Evolutionary conservation across 768 basidiomycete genomes (phyloP), one percentile per base, ranked within the genome.

Genomic region (Megacollybia marginata): DNA sequence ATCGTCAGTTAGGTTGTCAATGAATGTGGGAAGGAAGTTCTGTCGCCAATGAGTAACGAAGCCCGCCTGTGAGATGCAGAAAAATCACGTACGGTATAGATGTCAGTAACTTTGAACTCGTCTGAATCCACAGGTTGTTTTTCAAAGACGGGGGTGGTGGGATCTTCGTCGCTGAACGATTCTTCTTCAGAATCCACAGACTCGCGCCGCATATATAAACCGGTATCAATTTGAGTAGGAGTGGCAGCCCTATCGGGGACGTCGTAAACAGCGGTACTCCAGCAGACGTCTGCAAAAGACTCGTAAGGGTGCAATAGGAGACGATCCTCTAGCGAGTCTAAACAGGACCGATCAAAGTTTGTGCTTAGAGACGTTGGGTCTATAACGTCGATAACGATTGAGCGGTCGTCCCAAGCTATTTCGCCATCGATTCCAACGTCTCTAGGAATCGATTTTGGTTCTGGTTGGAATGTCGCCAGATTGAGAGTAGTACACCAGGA

Each of bases 281-380:
- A 74, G 52, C 73, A 74, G 1, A 70, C 48, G 45, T 73, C 73
- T 4, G 70, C 68, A 54, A 72, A 74, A 20, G 71, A 63, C 20
- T 70, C 69, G 2, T 63, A 57, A 9, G 73, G 73, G 0, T 65
- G 63, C 31, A 66, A 56, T 10, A 74, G 65, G 0, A 74, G 67
- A 52, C 71, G 66, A 18, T 72, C 62, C 56, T 74, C 73, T 34
- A 74, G 67, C 35, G 63, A 62, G 50, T 70, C 61, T 18, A 74
- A 65, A 53, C 71, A 71, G 7, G 65, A 55, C 9, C 64, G 60
- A 57, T 73, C 71, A 51, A 74, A 65, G 47, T 68, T 65, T 54
- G 70, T 62, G 51, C 65, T 47, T 33, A 59, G 53, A 42, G 38
- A 32, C 23, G 49, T 49, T 5, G 45, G 52, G 33, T 55, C 52